These are phyloP conservation scores for Schwanniomyces pseudopolymorphus DNA, from an alignment of 805 yeast genomes.

Conservation along the genomic window DNA sequence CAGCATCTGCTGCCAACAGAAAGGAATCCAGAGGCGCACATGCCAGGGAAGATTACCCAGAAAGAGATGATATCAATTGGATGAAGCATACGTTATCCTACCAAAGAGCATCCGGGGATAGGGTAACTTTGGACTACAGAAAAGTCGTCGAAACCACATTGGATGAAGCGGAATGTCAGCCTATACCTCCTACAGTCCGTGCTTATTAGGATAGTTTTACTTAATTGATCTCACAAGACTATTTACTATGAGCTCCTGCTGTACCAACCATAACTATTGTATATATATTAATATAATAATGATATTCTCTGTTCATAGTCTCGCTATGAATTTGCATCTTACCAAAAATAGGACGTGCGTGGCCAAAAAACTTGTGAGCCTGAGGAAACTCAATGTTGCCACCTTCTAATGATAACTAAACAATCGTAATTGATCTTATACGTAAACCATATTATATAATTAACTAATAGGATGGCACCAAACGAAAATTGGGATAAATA, in stretches of 20 bases:
- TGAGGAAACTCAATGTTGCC: not conserved
- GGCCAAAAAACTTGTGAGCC: not conserved
- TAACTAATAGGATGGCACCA: constrained; percentile 68
- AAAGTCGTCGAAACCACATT: constrained; percentile 76
- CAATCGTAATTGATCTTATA: not conserved
- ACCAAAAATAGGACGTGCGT: not conserved
- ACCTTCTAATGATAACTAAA: not conserved
- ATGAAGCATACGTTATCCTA: constrained; percentile 95
- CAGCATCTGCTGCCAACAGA: constrained; percentile 90
- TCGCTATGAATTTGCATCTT: not conserved
- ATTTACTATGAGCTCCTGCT: no score
- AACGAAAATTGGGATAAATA: constrained; percentile 99
- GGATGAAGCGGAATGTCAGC: constrained; percentile 88
- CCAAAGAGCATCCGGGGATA: constrained; percentile 73
- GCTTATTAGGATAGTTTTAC: constrained; percentile 60
- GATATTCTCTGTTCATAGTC: not conserved
- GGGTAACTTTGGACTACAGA: constrained; percentile 79
- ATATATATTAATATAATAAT: not conserved
- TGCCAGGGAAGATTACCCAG: constrained; percentile 96
- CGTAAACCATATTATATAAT: not conserved
- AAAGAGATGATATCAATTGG: constrained; percentile 95
- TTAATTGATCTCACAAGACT: no score
- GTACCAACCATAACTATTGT: no score
- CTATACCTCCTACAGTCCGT: constrained; percentile 97
- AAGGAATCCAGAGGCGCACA: constrained; percentile 99